Conservation (phyloP, 352 stramenopile species). For the Pythium guiyangense region DNA sequence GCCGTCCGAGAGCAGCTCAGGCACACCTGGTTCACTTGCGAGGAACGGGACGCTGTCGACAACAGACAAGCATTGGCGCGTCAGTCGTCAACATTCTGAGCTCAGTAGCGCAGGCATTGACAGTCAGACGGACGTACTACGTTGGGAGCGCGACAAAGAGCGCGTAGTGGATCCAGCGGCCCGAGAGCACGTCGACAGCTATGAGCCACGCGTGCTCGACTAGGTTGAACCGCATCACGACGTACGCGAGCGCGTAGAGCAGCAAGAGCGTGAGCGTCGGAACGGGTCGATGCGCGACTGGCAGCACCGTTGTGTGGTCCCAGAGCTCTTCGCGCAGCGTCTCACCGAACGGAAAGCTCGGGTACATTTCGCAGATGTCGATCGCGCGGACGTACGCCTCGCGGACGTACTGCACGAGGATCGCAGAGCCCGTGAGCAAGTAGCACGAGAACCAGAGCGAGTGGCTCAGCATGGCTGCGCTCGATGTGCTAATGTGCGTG, state of each 20-base stretch:
- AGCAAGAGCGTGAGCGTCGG: constrained; percentile 40
- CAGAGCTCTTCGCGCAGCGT: constrained; percentile 54
- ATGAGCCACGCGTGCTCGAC: constrained; percentile 43
- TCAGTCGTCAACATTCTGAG: constrained; percentile 1
- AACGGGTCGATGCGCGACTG: constrained; percentile 31
- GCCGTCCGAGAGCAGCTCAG: constrained; percentile 55
- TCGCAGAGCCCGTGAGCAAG: constrained; percentile 25
- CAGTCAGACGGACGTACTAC: constrained; percentile 34
- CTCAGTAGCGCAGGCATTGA: neutral
- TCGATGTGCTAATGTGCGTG: neutral
- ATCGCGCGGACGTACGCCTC: constrained; percentile 38
- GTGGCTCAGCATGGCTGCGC: constrained; percentile 3
- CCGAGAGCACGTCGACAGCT: constrained; percentile 40
- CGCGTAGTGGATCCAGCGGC: constrained; percentile 52
- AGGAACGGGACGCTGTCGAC: constrained; percentile 45
- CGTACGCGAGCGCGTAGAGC: constrained; percentile 23
- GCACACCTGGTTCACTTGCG: constrained; percentile 44
- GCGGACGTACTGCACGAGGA: constrained; percentile 38
- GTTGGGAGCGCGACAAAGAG: constrained; percentile 42
- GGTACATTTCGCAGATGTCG: constrained; percentile 56
- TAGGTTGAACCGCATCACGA: constrained; percentile 28
- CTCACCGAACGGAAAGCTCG: constrained; percentile 53
- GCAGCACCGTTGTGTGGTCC: constrained; percentile 51
- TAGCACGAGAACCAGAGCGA: constrained; percentile 43
- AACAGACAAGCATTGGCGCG: neutral